Percentiles rank a stretch among this genome's conserved stretches.
Conservation (phyloP, 352 stramenopile species). For the Globisporangium abappressorium region DNA sequence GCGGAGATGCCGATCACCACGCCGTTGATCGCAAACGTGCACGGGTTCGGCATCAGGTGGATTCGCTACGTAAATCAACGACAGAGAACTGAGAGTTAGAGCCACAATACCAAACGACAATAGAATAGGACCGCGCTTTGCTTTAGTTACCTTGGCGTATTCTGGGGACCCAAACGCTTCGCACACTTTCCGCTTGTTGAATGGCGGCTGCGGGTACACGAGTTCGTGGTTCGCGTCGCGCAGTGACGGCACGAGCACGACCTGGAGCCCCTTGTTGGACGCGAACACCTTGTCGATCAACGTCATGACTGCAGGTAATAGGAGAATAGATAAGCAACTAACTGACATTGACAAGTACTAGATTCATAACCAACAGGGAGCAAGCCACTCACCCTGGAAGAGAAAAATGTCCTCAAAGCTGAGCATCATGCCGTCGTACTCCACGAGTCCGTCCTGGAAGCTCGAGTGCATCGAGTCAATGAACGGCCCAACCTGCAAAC, state of each 20-base stretch:
- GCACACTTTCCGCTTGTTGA: conserved; percentile 83
- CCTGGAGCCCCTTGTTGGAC: conserved; percentile 53
- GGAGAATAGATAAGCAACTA: neutral
- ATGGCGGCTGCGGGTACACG: conserved; percentile 93
- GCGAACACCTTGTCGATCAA: conserved; percentile 63
- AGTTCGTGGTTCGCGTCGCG: conserved; percentile 95
- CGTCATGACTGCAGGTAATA: conserved; percentile 55
- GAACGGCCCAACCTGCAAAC: conserved; percentile 90
- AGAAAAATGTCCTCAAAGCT: conserved; percentile 85
- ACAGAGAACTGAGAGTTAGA: neutral
- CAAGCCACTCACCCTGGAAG: conserved; percentile 60
- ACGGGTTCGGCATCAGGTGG: conserved; percentile 95
- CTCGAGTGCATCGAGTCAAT: conserved; percentile 92
- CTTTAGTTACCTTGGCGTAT: conserved; percentile 47
- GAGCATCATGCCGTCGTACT: conserved; percentile 78
- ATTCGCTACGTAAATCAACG: conserved; percentile 55
- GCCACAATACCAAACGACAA: neutral
- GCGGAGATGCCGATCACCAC: conserved; percentile 91
- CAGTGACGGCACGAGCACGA: conserved; percentile 95
- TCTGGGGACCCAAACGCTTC: conserved; percentile 62
- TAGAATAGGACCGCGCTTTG: neutral
- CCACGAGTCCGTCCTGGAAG: conserved; percentile 80
- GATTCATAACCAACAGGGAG: neutral
- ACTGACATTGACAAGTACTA: neutral
- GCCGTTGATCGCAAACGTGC: conserved; percentile 94